phyloP scores from a whole-genome alignment of 345 rosid species.

The Eucalyptus globulus region DNA sequence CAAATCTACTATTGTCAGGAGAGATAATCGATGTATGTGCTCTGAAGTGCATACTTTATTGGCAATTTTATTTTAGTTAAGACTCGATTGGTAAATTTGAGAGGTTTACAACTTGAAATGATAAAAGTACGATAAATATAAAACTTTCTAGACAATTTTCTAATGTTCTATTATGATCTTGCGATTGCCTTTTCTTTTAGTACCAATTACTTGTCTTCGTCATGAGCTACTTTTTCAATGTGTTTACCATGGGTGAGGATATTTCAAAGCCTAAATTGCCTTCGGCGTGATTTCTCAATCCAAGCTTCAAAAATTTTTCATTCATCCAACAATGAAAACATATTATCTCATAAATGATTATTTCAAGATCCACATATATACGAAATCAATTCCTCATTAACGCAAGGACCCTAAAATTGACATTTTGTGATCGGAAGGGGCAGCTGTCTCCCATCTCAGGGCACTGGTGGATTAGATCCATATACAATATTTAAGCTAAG shows the following conservation, averaged over 20 bases:
- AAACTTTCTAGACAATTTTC: fast-evolving
- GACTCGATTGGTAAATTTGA: background rate
- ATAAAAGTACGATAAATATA: too few relatives aligned
- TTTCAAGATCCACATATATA: background rate
- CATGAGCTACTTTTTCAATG: background rate
- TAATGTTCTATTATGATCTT: fast-evolving
- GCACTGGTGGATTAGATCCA: background rate
- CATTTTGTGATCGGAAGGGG: background rate
- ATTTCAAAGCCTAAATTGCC: background rate
- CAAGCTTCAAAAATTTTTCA: background rate
- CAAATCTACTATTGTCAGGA: background rate
- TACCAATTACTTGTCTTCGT: background rate
- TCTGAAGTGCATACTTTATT: background rate
- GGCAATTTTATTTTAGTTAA: too few relatives aligned
- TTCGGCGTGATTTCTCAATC: background rate
- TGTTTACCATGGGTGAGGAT: background rate
- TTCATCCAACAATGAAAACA: background rate
- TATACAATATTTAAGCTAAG: background rate
- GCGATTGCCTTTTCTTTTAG: background rate
- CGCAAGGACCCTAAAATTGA: background rate
- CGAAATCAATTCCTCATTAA: background rate
- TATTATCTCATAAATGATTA: background rate
- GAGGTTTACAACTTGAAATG: fast-evolving
- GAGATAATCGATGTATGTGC: background rate
- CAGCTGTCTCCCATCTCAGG: background rate